Percentiles rank a stretch among this genome's conserved stretches.
Evolutionary conservation across 352 stramenopile genomes (phyloP).

Genomic region (Pythium rishiriense): DNA sequence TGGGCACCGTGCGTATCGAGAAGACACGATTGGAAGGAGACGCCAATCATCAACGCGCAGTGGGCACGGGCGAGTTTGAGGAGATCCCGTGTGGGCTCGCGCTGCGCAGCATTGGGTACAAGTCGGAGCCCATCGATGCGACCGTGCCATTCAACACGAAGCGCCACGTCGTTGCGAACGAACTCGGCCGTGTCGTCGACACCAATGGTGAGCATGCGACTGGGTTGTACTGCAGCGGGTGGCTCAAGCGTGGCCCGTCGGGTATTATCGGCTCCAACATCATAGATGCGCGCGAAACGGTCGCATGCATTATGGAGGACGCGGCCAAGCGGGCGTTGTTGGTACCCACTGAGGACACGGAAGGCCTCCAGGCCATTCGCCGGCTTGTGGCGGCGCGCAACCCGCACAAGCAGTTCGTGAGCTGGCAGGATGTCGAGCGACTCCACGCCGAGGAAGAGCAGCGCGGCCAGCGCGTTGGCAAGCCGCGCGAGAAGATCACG

Average conservation of each 20-base stretch:
- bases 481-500: slow-evolving; percentile 84
- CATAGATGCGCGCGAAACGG: slow-evolving; percentile 95
- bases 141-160: slow-evolving; percentile 79
- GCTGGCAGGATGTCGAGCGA: slow-evolving; percentile 63
- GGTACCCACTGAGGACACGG: slow-evolving; percentile 25
- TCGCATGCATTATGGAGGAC: slow-evolving; percentile 92
- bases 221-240: slow-evolving; percentile 96
- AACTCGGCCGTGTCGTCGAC: slow-evolving; percentile 51
- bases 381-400: slow-evolving; percentile 45
- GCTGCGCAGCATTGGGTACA: slow-evolving; percentile 91
- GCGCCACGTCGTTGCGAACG: slow-evolving; percentile 64
- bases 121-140: slow-evolving; percentile 75
- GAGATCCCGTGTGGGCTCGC: slow-evolving; percentile 78
- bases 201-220: slow-evolving; percentile 42
- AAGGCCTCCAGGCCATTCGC: slow-evolving; percentile 44
- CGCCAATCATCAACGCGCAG: slow-evolving; percentile 71
- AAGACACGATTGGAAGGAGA: slow-evolving; percentile 88
- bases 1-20: slow-evolving; percentile 85
- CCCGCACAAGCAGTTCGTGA: slow-evolving; percentile 68
- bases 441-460: slow-evolving; percentile 63
- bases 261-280: slow-evolving; percentile 99
- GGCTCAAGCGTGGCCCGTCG: slow-evolving; percentile 96
- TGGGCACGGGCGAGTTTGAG: slow-evolving; percentile 88
- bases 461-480: slow-evolving; percentile 56
- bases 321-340: slow-evolving; percentile 53